Evolutionary conservation across 2,329 filamentous ascomycete species (phyloP).

Genomic region (Curvularia eragrostidis): DNA sequence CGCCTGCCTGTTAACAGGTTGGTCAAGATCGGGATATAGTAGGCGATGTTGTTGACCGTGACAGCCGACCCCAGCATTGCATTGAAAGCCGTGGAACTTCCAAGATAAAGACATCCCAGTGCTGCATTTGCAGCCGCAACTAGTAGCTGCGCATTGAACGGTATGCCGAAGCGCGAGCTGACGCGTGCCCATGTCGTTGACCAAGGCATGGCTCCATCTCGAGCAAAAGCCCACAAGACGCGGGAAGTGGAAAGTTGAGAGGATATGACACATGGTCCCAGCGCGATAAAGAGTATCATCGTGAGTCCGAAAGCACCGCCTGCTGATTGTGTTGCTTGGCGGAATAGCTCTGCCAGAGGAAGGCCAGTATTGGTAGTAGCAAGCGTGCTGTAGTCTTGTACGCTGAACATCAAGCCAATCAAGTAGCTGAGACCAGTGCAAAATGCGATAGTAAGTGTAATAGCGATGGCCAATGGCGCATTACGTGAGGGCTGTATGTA

Average conservation of each 20-base stretch:
- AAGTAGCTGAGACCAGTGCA: conserved; percentile 59
- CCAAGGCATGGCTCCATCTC: conserved; percentile 42
- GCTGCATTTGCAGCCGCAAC: conserved; percentile 15
- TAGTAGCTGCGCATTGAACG: conserved; percentile 17
- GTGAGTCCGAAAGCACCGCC: conserved; percentile 54
- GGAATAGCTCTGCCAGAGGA: conserved; percentile 57
- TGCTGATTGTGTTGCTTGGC: conserved; percentile 52
- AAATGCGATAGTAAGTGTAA: conserved; percentile 60
- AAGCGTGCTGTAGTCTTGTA: conserved; percentile 37
- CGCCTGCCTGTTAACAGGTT: conserved; percentile 13
- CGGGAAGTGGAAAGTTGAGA: conserved; percentile 47
- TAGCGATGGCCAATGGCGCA: conserved; percentile 48
- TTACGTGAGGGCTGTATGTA: conserved; percentile 42
- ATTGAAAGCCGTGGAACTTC: conserved; percentile 18
- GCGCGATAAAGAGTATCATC: conserved; percentile 54
- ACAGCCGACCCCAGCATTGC: conserved; percentile 17
- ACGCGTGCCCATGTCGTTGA: conserved; percentile 9
- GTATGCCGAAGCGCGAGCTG: conserved; percentile 8
- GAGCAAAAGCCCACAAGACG: conserved; percentile 55
- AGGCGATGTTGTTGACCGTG: conserved; percentile 19
- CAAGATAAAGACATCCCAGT: conserved; percentile 16
- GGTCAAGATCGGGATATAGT: conserved; percentile 18
- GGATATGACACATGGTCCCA: conserved; percentile 53
- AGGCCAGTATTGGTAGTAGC: conserved; percentile 51
- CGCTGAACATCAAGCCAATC: conserved; percentile 58